Base-by-base conservation (phyloP, 1,284 basidiomycete species). In the Pyrrhoderma lamaoense region DNA sequence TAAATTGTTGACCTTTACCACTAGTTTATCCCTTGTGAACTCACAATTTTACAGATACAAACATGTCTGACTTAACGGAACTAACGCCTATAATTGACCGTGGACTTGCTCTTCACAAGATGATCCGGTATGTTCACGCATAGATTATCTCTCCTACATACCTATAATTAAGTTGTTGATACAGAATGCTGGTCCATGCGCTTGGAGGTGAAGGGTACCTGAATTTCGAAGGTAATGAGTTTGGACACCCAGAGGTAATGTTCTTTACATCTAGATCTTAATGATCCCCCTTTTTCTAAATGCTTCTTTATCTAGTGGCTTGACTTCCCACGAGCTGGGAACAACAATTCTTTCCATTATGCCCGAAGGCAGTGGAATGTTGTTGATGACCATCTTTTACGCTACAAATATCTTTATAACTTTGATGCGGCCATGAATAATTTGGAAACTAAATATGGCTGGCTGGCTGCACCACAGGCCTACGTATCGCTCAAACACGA, bases 141-240 rank as follows among this genome's bases (percentile, higher is more conserved):
- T 5, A 40, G 35, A 40, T 40, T 7, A 40, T 40, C 5, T 22
- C 14, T 18, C 5, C 5, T 22, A 22, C n/a, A 40, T 14, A 8
- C 7, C 4, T 5, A 19, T 8, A 14, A 3, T 22, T 45, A 56
- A 57, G 45, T 58, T 39, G 8, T 31, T 3, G n/a, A 13, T 27
- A 2, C 44, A 95, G 93, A 25, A 75, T 98, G 36, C 69, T 99
- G 36, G 92, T 92, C 0, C 93, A 97, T 60, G 77, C 91, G 0
- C 76, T 99, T 18, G 95, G 95, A 21, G 95, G 95, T 13, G 95
- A 99, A 69, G 94, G 93, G 0, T 99, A 96, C 66, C 77, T 99
- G 56, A 98, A 96, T 70, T 99, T 99, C 56, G 93, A 95, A 69
- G 95, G 95, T 25, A 99, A 99, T 62, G 94, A 97, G 65, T 97